These are phyloP conservation scores for Parastagonospora avenae DNA, from an alignment of 2,329 filamentous ascomycete species.

Conservation along the genomic window DNA sequence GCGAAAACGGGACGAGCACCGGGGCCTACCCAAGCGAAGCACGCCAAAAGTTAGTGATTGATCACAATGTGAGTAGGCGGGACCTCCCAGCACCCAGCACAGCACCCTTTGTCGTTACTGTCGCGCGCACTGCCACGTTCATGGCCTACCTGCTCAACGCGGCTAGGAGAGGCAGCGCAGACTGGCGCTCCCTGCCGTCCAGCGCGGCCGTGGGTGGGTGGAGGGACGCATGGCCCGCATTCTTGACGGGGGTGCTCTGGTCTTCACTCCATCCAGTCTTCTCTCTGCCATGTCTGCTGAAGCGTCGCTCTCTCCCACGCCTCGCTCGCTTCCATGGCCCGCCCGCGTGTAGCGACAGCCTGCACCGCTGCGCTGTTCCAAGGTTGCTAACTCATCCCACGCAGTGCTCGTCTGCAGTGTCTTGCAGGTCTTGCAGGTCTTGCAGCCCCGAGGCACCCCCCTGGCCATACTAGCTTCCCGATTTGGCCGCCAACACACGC, in stretches of 20 bases:
- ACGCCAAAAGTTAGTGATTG: not conserved
- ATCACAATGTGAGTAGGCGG: not conserved
- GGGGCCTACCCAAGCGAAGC: not conserved
- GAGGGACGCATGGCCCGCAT: slow-evolving; percentile 5
- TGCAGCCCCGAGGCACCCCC: slow-evolving; percentile 22
- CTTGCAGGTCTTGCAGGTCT: slow-evolving; percentile 19
- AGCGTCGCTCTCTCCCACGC: not conserved
- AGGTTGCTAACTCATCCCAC: slow-evolving; percentile 19
- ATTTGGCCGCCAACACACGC: slow-evolving; percentile 18
- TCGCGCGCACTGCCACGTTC: slow-evolving; percentile 23
- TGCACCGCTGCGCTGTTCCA: not conserved
- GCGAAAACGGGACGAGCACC: slow-evolving; percentile 1
- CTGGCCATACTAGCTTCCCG: slow-evolving; percentile 16
- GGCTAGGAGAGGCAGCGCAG: slow-evolving; percentile 18
- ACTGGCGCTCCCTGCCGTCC: not conserved
- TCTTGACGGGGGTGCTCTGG: slow-evolving; percentile 18
- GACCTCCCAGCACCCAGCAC: not conserved
- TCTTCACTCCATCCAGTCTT: not conserved
- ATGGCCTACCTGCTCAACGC: slow-evolving; percentile 29
- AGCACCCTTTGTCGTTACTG: slow-evolving; percentile 1
- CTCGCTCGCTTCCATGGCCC: not conserved
- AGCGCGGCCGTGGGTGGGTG: not conserved
- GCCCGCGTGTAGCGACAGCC: slow-evolving; percentile 8
- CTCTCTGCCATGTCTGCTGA: not conserved
- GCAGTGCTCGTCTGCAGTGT: slow-evolving; percentile 8